Base-by-base conservation (phyloP, 2,329 filamentous ascomycete species). In the Aspergillus neotritici region DNA sequence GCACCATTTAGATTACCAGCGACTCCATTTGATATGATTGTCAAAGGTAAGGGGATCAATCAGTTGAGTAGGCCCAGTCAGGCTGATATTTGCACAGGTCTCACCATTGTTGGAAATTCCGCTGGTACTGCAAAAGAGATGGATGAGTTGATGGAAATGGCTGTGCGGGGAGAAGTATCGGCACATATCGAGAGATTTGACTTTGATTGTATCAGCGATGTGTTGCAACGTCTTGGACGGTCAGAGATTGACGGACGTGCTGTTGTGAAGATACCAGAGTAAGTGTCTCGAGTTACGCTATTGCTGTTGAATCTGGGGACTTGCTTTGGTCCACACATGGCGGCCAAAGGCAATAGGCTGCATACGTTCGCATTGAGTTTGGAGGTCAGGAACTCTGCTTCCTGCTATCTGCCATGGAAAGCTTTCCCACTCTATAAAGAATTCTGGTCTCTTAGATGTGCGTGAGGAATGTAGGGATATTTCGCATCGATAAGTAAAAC, bases 21-120 rank as follows among this genome's bases (percentile, higher is more conserved):
- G 47, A 67, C 66, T 5, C 71, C 71, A 1, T 67, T 74, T 16
- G 66, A 71, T 25, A 73, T 74, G 64, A 69, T 70, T 31, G 69
- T 72, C 17, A 66, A 65, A 51, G 69, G 69, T 66, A 46, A 38
- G 53, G 8, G 7, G 8, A 13, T 4, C 3, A 25, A 14, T 25
- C 13, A 11, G 15, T n/a, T 34, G 17, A 28, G 10, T 5, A 10
- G 25, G 12, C 5, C 31, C 6, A 13, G 8, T 7, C 3, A 14
- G 21, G 11, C 21, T 29, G 17, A 37, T 46, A 34, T 11, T 29
- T 21, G 9, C 29, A 29, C 30, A 64, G 66, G 70, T 11, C 56
- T 72, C 2, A 67, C 66, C 3, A 72, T 74, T 42, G 66, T 70
- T 28, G 71, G 71, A 3, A 71, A 70, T 6, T 73, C 70, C 3